These are phyloP conservation scores for Pseudogymnoascus sp. DNA, from an alignment of 2,329 filamentous ascomycete genomes.

Conservation along the genomic window DNA sequence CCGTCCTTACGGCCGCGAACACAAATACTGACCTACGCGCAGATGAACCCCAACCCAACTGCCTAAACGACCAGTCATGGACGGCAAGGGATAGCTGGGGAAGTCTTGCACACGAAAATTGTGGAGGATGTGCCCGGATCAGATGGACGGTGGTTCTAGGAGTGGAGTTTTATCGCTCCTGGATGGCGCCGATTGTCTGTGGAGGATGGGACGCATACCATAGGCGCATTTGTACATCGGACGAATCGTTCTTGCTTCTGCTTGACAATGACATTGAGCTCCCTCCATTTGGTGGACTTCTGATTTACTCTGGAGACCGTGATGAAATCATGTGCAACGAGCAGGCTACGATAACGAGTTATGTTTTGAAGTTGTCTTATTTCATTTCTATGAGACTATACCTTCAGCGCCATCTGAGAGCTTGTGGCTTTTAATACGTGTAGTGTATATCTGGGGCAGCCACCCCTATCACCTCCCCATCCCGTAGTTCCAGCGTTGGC, in stretches of 20 bases:
- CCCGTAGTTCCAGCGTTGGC: background rate
- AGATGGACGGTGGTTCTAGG: conserved; percentile 22
- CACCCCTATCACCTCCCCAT: background rate
- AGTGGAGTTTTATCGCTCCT: conserved; percentile 19
- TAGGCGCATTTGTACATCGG: conserved; percentile 27
- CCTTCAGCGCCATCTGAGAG: background rate
- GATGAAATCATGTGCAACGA: background rate
- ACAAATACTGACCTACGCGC: conserved; percentile 14
- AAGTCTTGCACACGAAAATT: conserved; percentile 14
- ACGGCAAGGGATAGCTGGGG: conserved; percentile 15
- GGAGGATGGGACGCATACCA: conserved; percentile 26
- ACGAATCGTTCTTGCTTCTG: conserved; percentile 20
- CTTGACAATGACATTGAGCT: conserved; percentile 13
- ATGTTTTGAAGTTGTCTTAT: background rate
- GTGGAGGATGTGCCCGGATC: conserved; percentile 21
- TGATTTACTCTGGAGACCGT: background rate
- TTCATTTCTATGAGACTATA: background rate
- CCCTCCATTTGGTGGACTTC: background rate
- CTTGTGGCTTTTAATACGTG: background rate
- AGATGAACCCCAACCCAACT: conserved; percentile 86
- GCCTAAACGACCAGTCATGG: conserved; percentile 39
- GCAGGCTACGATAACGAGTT: background rate
- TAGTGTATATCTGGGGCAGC: background rate
- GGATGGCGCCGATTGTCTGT: conserved; percentile 22
- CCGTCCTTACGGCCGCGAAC: conserved; percentile 9